These are phyloP conservation scores for Kingdonia uniflora DNA, from an alignment of 164 flowering plant species.

Conservation along the genomic window DNA sequence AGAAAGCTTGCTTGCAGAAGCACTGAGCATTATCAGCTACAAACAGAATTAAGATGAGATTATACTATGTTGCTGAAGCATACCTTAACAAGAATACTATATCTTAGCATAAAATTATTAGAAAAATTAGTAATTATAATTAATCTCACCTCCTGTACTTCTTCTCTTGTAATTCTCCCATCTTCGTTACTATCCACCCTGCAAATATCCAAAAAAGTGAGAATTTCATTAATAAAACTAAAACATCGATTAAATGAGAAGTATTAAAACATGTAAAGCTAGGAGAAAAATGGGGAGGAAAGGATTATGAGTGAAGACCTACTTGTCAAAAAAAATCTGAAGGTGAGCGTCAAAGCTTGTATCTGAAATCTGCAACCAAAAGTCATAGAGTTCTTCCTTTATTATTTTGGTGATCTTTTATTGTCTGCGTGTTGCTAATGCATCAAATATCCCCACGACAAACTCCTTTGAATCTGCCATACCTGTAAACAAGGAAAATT, in stretches of 20 bases:
- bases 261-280: too few species aligned
- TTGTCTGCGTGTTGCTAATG: slow-evolving; percentile 54
- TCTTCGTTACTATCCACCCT: slow-evolving; percentile 96
- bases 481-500: slow-evolving; percentile 31
- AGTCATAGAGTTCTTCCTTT: slow-evolving; percentile 76
- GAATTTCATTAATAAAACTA: too few species aligned
- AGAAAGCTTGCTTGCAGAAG: slow-evolving; percentile 87
- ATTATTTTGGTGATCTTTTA: slow-evolving; percentile 42
- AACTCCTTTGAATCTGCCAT: slow-evolving; percentile 97
- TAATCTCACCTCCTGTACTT: slow-evolving; percentile 70
- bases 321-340: slow-evolving; percentile 97
- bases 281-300: neutral
- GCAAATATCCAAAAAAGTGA: neutral
- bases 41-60: neutral
- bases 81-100: too few species aligned
- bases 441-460: slow-evolving; percentile 76
- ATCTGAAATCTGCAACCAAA: slow-evolving; percentile 83
- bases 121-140: too few species aligned
- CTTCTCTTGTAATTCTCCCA: slow-evolving; percentile 83
- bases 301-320: neutral
- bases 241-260: too few species aligned
- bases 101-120: too few species aligned
- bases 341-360: slow-evolving; percentile 96
- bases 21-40: slow-evolving; percentile 89
- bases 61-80: neutral